phyloP scores from a whole-genome alignment of 1,284 basidiomycete genomes.

The Athelia psychrophila region DNA sequence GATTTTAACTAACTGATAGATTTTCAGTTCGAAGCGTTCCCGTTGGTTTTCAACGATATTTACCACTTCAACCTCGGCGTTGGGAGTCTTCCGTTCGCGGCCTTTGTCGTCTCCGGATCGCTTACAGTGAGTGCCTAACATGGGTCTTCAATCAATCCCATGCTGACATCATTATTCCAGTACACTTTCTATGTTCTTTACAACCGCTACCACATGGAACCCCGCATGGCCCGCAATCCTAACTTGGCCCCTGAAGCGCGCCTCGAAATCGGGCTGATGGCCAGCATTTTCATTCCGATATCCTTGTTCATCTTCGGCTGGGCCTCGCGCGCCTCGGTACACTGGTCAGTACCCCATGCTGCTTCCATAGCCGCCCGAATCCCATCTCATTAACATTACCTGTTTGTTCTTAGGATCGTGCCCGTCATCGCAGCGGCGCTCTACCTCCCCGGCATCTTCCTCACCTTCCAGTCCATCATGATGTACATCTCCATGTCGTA shows the following conservation, averaged over 20 bases:
- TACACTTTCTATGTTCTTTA: not conserved
- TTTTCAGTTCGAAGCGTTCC: conserved; percentile 25
- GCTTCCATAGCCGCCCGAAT: no score
- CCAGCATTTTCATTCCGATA: conserved; percentile 42
- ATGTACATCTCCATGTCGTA: conserved; percentile 33
- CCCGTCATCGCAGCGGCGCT: conserved; percentile 22
- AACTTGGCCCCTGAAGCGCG: not conserved
- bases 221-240: not conserved
- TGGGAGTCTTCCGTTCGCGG: conserved; percentile 45
- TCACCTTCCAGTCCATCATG: conserved; percentile 29
- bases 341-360: conserved; percentile 4
- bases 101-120: conserved; percentile 31
- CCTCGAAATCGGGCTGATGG: conserved; percentile 19
- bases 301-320: conserved; percentile 45
- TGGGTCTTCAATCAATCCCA: conserved; percentile 8
- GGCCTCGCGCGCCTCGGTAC: conserved; percentile 28
- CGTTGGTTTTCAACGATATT: conserved; percentile 29
- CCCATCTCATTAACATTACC: no score
- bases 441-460: conserved; percentile 24
- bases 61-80: conserved; percentile 35
- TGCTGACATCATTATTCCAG: conserved; percentile 18
- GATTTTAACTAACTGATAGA: conserved; percentile 24
- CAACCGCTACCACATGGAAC: not conserved
- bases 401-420: conserved; percentile 14
- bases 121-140: conserved; percentile 6